Evolutionary conservation across 2,329 filamentous ascomycete species (phyloP), one percentile per base, ranked within the genome.

Genomic region (Fusarium devonianum): DNA sequence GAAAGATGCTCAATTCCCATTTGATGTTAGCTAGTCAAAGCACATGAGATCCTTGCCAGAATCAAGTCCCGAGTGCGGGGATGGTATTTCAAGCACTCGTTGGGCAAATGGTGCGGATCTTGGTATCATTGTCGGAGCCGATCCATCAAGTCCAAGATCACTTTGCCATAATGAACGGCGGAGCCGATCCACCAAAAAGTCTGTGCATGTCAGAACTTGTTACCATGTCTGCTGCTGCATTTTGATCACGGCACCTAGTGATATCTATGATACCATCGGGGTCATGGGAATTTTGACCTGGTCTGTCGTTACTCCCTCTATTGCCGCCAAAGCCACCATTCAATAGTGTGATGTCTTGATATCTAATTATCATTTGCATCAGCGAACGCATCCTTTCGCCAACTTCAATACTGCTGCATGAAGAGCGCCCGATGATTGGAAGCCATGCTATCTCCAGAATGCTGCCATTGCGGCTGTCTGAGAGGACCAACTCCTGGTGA

Each of bases 1-100:
- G 11, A n/a, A 4, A n/a, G 10, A n/a, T 47, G 29, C 26, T 26
- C 21, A 21, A 19, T 16, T 40, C 25, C 23, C 26, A 30, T 59
- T 59, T 10, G 32, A 30, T 22, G 23, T 57, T 29, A 26, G 46
- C 37, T 33, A 13, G 39, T 42, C 21, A 3, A 14, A 16, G 23
- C 25, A 17, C 18, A 11, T 4, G 25, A 12, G 3, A 35, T 40
- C 38, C 50, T 38, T 32, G 55, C n/a, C n/a, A n/a, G n/a, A n/a
- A n/a, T 28, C 38, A 38, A 41, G 50, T 23, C 4, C 18, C 1
- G 18, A 23, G 14, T 48, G 55, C 45, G 55, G 50, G 37, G 53
- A 12, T 22, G 16, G 22, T 32, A 11, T 21, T 32, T 17, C 14
- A 14, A 22, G 19, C 19, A 5, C 13, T 16, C 11, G 38, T 12